Conservation (phyloP, 2,329 filamentous ascomycete genomes). For the Knufia petricola region DNA sequence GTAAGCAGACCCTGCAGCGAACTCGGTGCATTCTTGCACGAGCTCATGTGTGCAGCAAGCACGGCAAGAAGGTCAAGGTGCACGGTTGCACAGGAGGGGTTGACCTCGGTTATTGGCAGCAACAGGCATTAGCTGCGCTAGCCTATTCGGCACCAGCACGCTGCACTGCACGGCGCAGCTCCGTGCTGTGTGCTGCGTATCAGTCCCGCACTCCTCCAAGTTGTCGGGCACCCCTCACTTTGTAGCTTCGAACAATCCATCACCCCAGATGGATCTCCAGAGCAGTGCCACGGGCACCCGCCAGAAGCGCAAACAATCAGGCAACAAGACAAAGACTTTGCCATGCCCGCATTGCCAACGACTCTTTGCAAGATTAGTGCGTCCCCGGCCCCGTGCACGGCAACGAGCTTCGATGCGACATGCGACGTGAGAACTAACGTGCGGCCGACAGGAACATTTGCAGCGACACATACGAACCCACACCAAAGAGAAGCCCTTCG, state of each 20-base stretch:
- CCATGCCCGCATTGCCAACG: slow-evolving; percentile 41
- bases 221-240: not conserved
- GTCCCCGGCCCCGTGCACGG: too few species aligned
- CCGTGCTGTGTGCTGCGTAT: too few species aligned
- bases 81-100: too few species aligned
- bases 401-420: not conserved
- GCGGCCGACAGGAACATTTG: slow-evolving; percentile 33
- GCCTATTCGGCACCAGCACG: too few species aligned
- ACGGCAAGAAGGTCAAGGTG: too few species aligned
- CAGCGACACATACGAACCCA: slow-evolving; percentile 44
- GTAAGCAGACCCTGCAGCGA: too few species aligned
- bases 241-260: too few species aligned
- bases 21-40: too few species aligned
- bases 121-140: too few species aligned
- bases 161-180: too few species aligned
- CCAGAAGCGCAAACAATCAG: slow-evolving; percentile 21
- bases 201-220: not conserved
- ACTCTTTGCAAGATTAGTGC: slow-evolving; percentile 36
- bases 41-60: too few species aligned
- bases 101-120: too few species aligned
- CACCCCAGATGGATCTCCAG: not conserved
- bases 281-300: not conserved
- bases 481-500: slow-evolving; percentile 42
- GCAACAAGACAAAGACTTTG: slow-evolving; percentile 36
- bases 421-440: not conserved